Evolutionary conservation across 768 basidiomycete species (phyloP), one percentile per base, ranked within the genome.

Genomic region (Kwoniella botswanensis): DNA sequence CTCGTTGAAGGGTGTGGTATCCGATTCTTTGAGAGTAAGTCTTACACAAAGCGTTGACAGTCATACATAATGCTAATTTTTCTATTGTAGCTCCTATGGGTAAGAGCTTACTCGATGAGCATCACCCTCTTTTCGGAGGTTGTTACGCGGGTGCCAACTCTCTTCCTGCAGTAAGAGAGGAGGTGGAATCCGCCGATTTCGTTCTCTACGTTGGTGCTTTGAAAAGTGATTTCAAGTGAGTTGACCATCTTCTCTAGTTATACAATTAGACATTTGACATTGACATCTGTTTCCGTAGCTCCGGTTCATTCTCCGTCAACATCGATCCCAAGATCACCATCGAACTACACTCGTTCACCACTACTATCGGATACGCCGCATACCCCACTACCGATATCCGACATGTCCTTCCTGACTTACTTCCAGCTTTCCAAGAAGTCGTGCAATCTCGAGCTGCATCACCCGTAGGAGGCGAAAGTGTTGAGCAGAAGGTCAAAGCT

Each of bases 191-290:
- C 9, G 78, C 82, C 35, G 82, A 83, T 65, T 83, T 82, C 69
- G 81, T 79, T 22, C 77, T 83, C 21, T 81, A 81, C 63, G 78
- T 77, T 12, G 82, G 82, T 17, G 80, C 79, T 10, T 55, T 83
- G 17, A 82, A 82, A 74, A 78, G 76, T 64, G 82, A 83, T 63
- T 83, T 82, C 81, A 83, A 83, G 82, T 82, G 65, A 56, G 80
- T 74, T 13, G 18, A n/a, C 7, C 9, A 9, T 17, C 15, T 4
- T n/a, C n/a, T n/a, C n/a, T n/a, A n/a, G n/a, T n/a, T n/a, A n/a
- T n/a, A n/a, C n/a, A n/a, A n/a, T n/a, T n/a, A n/a, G n/a, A n/a
- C n/a, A n/a, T n/a, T n/a, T n/a, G n/a, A n/a, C n/a, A n/a, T n/a
- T n/a, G n/a, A n/a, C n/a, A n/a, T n/a, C n/a, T n/a, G n/a, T n/a